Conservation (phyloP, 176 grass and related monocot species). For the Lolium multiflorum region DNA sequence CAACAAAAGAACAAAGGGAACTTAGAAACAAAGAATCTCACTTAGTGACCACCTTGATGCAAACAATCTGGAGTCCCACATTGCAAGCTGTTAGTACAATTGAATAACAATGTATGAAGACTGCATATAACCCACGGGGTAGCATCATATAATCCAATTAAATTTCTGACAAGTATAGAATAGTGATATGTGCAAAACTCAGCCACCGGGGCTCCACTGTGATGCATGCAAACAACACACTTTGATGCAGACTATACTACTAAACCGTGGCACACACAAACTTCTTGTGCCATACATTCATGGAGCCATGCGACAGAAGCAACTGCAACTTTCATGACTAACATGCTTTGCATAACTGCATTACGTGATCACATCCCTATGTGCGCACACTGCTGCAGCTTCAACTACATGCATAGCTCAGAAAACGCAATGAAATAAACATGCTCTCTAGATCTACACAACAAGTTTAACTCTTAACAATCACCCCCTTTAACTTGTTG, state of each 20-base stretch:
- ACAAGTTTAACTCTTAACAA: not conserved
- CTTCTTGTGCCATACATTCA: not conserved
- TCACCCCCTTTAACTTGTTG: not conserved
- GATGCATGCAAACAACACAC: too few relatives aligned
- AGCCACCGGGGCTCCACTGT: too few relatives aligned
- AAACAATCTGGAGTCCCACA: not conserved
- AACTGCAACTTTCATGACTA: too few relatives aligned
- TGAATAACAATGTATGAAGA: not conserved
- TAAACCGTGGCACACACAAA: not conserved
- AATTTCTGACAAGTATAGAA: not conserved
- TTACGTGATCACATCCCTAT: not conserved
- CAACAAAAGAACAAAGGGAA: not conserved
- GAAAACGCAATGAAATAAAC: not conserved
- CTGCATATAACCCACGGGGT: not conserved
- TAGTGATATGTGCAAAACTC: too few relatives aligned
- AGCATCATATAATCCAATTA: not conserved
- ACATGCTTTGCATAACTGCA: too few relatives aligned
- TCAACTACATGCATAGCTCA: not conserved
- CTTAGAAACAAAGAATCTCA: constrained; percentile 9
- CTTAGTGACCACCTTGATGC: not conserved
- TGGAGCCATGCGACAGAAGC: not conserved
- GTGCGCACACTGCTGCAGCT: not conserved
- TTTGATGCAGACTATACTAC: not conserved
- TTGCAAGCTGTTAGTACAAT: not conserved
- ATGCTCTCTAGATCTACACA: not conserved